Evolutionary conservation across 257 asterid species (phyloP).

Genomic region (Solanum sparsipilum): DNA sequence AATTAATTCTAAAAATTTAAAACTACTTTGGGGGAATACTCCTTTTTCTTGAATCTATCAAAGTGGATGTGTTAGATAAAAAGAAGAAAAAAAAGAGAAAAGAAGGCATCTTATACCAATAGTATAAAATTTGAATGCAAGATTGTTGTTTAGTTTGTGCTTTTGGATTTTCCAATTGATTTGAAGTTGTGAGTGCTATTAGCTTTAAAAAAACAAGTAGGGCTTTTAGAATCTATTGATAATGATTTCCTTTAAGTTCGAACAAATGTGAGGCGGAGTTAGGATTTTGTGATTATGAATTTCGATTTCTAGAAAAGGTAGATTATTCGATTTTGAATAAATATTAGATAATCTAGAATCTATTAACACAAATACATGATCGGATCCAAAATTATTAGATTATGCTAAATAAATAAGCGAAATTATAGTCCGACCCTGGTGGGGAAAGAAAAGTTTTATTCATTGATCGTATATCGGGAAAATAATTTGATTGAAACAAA

Average conservation of each 20-base stretch:
- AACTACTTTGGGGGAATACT: no score
- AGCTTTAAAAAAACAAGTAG: neutral
- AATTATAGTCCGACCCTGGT: neutral
- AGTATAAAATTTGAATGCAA: neutral
- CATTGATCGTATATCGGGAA: neutral
- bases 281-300: neutral
- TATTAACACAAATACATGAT: neutral
- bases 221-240: slow-evolving; percentile 1
- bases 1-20: neutral
- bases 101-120: neutral
- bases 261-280: neutral
- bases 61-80: neutral
- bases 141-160: neutral
- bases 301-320: neutral
- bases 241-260: neutral
- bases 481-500: no score
- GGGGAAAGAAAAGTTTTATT: neutral
- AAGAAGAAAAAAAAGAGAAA: neutral
- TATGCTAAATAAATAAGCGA: neutral
- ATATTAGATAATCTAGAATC: neutral
- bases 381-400: neutral
- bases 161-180: neutral
- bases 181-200: neutral
- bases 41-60: neutral
- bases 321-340: neutral